phyloP scores from a whole-genome alignment of 208 protist genomes.

The Leishmania lainsoni region DNA sequence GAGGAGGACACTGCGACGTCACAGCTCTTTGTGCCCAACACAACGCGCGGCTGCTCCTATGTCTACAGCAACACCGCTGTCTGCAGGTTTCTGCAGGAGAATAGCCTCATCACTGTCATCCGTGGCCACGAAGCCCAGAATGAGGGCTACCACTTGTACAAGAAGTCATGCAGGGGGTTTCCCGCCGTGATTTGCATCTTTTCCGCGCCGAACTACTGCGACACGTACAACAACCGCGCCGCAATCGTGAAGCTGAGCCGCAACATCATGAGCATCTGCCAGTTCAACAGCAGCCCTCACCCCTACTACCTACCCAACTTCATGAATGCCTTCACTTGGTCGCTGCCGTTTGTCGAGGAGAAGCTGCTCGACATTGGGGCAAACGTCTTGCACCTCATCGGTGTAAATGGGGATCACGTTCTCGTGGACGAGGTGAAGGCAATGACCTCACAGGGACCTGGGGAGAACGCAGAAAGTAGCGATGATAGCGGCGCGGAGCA shows the following conservation, averaged over 20 bases:
- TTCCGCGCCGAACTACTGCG: conserved; percentile 97
- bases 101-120: conserved; percentile 95
- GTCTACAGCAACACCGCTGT: conserved; percentile 86
- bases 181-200: conserved; percentile 97
- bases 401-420: conserved; percentile 59
- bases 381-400: conserved; percentile 76
- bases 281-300: conserved; percentile 95
- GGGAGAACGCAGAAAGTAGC: background rate
- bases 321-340: conserved; percentile 98
- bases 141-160: conserved; percentile 94
- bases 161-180: conserved; percentile 90
- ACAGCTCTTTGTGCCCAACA: conserved; percentile 74
- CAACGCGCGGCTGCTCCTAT: conserved; percentile 86
- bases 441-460: background rate
- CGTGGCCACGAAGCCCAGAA: conserved; percentile 96
- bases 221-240: conserved; percentile 97
- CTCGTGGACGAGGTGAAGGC: background rate
- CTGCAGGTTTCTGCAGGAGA: conserved; percentile 94
- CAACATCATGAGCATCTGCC: conserved; percentile 97
- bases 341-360: conserved; percentile 96
- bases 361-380: conserved; percentile 93
- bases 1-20: conserved; percentile 46
- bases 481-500: conserved; percentile 28
- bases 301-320: conserved; percentile 99
- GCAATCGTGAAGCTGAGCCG: conserved; percentile 93